Evolutionary conservation across 1,284 basidiomycete genomes (phyloP).

Genomic region (Singerocomus inundabilis): DNA sequence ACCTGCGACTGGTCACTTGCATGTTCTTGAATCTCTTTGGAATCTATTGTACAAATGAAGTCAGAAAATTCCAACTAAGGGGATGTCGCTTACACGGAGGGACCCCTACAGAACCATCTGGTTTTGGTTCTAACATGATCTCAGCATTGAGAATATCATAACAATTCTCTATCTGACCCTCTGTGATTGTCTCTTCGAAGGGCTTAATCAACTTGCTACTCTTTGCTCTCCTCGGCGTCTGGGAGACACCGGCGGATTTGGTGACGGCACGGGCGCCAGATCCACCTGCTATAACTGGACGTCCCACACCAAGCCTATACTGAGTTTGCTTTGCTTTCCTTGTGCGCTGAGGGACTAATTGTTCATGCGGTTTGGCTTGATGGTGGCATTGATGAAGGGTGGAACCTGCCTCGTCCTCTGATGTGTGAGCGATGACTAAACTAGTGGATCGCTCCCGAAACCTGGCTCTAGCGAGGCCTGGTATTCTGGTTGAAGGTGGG

Average conservation of each 20-base stretch:
- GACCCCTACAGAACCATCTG: constrained; percentile 20
- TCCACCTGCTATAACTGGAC: constrained; percentile 61
- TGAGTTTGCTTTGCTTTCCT: constrained; percentile 72
- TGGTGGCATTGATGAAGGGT: constrained; percentile 14
- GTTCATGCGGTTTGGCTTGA: constrained; percentile 26
- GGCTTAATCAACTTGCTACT: constrained; percentile 50
- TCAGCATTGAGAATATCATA: constrained; percentile 12
- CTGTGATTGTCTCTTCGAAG: constrained; percentile 54
- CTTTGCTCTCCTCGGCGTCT: constrained; percentile 45
- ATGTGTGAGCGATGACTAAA: constrained; percentile 50
- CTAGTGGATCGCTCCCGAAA: constrained; percentile 39
- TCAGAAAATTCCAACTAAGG: background rate
- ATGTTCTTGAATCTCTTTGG: constrained; percentile 3
- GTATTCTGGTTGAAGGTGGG: constrained; percentile 43
- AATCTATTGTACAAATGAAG: constrained; percentile 5
- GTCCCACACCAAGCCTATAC: constrained; percentile 66
- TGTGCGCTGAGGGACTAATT: constrained; percentile 40
- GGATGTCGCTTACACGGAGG: constrained; percentile 16
- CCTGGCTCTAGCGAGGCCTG: constrained; percentile 37
- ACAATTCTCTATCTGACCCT: constrained; percentile 41
- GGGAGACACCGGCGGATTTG: constrained; percentile 51
- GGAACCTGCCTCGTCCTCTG: constrained; percentile 48
- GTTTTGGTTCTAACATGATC: constrained; percentile 34
- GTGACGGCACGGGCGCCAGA: constrained; percentile 62
- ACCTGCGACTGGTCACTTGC: constrained; percentile 8